phyloP scores from a whole-genome alignment of 2,329 filamentous ascomycete genomes.

The Arachnomyces sp. region DNA sequence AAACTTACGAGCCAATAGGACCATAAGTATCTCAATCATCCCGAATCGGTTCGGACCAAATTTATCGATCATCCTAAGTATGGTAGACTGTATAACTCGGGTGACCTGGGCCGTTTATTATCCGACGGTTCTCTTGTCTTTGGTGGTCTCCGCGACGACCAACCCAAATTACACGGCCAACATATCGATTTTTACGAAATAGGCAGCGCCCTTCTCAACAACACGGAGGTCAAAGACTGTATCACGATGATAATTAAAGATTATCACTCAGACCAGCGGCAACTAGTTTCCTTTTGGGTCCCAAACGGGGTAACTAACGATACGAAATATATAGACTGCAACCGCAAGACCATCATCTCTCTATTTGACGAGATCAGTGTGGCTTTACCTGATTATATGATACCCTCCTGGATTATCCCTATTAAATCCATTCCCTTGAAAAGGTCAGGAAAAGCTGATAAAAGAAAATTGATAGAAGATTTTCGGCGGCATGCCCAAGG shows the following conservation, averaged over 20 bases:
- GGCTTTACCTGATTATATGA: constrained; percentile 66
- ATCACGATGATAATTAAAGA: constrained; percentile 52
- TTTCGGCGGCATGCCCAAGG: constrained; percentile 43
- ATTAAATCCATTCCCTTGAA: constrained; percentile 64
- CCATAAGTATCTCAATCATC: constrained; percentile 63
- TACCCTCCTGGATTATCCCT: constrained; percentile 67
- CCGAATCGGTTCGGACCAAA: constrained; percentile 54
- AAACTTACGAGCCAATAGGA: constrained; percentile 29
- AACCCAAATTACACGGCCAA: constrained; percentile 75
- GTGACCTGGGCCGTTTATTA: constrained; percentile 74
- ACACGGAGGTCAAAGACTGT: constrained; percentile 51
- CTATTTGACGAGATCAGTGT: constrained; percentile 51
- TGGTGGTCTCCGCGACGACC: constrained; percentile 65
- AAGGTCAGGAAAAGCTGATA: constrained; percentile 67
- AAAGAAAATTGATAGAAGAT: constrained; percentile 41
- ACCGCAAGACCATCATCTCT: constrained; percentile 23
- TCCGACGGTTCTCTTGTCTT: constrained; percentile 69
- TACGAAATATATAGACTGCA: constrained; percentile 1
- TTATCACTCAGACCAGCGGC: constrained; percentile 35
- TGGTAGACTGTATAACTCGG: constrained; percentile 72
- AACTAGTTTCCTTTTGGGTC: constrained; percentile 65
- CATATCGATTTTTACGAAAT: constrained; percentile 74
- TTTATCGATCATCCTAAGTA: constrained; percentile 62
- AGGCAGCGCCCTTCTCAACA: constrained; percentile 52
- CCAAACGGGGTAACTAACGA: constrained; percentile 24